Evolutionary conservation across 345 rosid genomes (phyloP), one percentile per base, ranked within the genome.

Genomic region (Syzygium aqueum): DNA sequence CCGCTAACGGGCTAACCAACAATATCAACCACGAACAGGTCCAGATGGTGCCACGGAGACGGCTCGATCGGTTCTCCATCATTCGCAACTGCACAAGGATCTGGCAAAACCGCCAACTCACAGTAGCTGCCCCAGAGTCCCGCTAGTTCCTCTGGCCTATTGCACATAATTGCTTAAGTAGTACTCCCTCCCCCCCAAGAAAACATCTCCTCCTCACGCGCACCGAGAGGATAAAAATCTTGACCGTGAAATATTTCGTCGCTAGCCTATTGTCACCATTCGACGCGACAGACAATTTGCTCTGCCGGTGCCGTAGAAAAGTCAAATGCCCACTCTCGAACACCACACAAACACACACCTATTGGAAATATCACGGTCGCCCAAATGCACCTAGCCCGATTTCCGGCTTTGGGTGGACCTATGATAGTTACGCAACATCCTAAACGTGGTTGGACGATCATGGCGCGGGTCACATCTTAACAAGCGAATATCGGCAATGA

Each of bases 381-480:
- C 19, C 25, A 1, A 73, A 73, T 19, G 49, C 80, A 73, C 2
- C 25, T 73, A 19, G 80, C 14, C 80, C 25, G 80, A 73, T 0
- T 73, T 37, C 80, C 49, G 80, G 17, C 80, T 21, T 19, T 2
- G 13, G 46, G 46, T 33, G 49, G 80, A 73, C 5, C 43, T 19
- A 19, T 27, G 80, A 73, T 9, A 19, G 25, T 73, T 19, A 19
- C 78, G 33, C 2, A 11, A 46, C 80, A 67, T 67, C 80, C 33
- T 19, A 30, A 52, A 8, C 8, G 33, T 6, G 0, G 33, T 61
- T 61, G 0, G 33, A 13, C 33, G 73, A 0, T 16, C 73, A 1
- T 3, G 73, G 73, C 73, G 0, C 73, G 12, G 49, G 46, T 37
- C 49, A 73, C 49, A 33, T 33, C 46, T 17, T 2, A 33, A 33